Evolutionary conservation across 768 basidiomycete genomes (phyloP).

Genomic region (Suillus lakei): DNA sequence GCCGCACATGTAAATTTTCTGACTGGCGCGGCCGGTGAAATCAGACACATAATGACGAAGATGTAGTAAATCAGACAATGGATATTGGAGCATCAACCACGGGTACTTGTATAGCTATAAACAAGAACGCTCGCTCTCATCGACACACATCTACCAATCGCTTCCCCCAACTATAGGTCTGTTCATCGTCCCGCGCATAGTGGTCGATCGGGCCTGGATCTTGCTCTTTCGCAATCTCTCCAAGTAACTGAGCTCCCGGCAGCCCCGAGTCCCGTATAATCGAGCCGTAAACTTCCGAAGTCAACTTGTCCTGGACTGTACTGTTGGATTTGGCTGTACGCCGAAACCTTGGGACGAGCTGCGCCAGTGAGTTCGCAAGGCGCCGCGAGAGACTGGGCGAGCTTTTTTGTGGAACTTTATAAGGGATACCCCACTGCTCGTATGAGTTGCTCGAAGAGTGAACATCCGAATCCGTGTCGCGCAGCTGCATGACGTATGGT

Average conservation of each 20-base stretch:
- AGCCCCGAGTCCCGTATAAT: not conserved
- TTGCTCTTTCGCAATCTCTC: not conserved
- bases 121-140: not conserved
- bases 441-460: not conserved
- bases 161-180: not conserved
- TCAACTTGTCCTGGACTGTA: not conserved
- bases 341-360: not conserved
- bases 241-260: not conserved
- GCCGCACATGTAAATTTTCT: not conserved
- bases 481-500: not conserved
- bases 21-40: not conserved
- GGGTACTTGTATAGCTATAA: not conserved
- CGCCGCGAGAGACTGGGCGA: not conserved
- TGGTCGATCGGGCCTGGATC: not conserved
- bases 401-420: not conserved
- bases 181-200: not conserved
- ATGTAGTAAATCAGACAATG: not conserved
- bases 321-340: not conserved
- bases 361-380: not conserved
- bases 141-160: not conserved
- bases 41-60: not conserved
- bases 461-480: not conserved
- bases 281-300: not conserved
- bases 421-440: not conserved
- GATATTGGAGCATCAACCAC: not conserved